Percentiles rank a stretch among this genome's conserved stretches.
These are phyloP conservation scores for Sporothrix curviconia DNA, from an alignment of 2,329 filamentous ascomycete genomes.

Conservation along the genomic window DNA sequence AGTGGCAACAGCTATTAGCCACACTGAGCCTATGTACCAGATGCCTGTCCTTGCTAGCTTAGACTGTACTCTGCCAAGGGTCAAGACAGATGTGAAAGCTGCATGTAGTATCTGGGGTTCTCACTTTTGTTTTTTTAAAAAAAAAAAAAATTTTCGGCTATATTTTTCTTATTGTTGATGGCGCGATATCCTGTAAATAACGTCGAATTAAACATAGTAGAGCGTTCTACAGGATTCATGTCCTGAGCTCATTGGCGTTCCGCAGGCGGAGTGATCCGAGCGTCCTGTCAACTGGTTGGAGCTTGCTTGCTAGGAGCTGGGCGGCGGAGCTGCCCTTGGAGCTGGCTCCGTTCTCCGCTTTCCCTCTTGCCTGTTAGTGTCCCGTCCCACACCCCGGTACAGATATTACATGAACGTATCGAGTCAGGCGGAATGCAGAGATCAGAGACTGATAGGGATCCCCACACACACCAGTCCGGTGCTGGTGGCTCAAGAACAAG, in stretches of 20 bases:
- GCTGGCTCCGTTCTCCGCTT: not conserved
- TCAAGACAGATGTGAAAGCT: too few relatives aligned
- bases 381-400: not conserved
- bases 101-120: too few relatives aligned
- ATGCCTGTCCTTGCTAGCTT: too few relatives aligned
- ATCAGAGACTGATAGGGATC: not conserved
- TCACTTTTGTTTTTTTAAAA: not conserved
- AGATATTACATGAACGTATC: conserved; percentile 10
- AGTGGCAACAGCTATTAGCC: too few relatives aligned
- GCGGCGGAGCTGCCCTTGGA: not conserved
- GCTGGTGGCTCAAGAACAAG: not conserved
- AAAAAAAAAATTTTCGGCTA: not conserved
- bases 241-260: not conserved
- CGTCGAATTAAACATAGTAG: not conserved
- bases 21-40: too few relatives aligned
- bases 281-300: not conserved
- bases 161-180: not conserved
- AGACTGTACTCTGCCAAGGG: too few relatives aligned
- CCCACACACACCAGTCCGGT: conserved; percentile 3
- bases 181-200: not conserved
- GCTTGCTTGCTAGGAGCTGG: not conserved
- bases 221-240: not conserved
- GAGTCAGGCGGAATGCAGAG: conserved; percentile 1
- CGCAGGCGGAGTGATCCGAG: not conserved
- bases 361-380: not conserved